Evolutionary conservation across 768 basidiomycete genomes (phyloP), one percentile per base, ranked within the genome.

Genomic region (Mycena galopus): DNA sequence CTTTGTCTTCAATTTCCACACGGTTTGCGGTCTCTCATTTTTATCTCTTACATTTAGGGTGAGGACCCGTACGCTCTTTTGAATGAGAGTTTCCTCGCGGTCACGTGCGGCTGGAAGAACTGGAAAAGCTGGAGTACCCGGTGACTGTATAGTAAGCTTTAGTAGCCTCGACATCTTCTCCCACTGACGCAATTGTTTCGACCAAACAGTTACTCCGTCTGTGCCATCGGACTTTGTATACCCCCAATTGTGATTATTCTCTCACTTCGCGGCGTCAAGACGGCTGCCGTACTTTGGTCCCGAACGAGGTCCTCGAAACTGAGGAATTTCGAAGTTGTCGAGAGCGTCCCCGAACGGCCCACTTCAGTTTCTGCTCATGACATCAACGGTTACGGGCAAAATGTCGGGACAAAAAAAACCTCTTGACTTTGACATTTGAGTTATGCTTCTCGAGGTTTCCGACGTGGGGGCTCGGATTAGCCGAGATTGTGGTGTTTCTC

Each of bases 71-170:
- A 99, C 78, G 96, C 98, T 3, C 98, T 99, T 65, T 86, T 99
- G 67, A 98, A 99, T 80, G 98, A 99, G 79, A 95, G 98, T 63
- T 99, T 99, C 85, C 88, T 99, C 17, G 98, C 98, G 97, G 99
- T 3, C 84, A 99, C 53, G 89, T 93, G 61, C 89, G 98, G 74
- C 82, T 99, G 58, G 97, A 98, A 77, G 93, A 94, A 78, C 84
- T 99, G 72, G 98, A 99, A 85, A 96, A 97, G 82, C 85, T 98
- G 67, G 96, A 97, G 82, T 97, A 83, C 85, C 58, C 58, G 27
- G 65, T 21, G 19, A 9, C 53, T 30, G 33, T 62, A 44, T 47
- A 21, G 53, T 69, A 63, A 21, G 68, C 29, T 47, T 11, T 19
- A 8, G 3, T 12, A 4, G 17, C n/a, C 25, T 47, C 17, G 14